Conservation (phyloP, 2,329 filamentous ascomycete species). For the Apiospora pterosperma region DNA sequence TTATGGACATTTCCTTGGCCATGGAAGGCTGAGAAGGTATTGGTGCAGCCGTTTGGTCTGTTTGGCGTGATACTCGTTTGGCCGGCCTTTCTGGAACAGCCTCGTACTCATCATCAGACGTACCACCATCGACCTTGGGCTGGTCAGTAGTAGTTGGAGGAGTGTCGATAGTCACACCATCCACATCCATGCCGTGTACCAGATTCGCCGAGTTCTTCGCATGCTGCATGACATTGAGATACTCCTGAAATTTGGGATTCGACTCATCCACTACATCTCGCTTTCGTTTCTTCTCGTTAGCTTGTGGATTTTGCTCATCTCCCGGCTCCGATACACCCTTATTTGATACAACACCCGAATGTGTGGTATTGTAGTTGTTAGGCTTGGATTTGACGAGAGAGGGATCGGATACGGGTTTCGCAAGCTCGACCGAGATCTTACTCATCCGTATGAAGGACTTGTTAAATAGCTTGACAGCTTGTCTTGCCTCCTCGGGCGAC, state of each 20-base stretch:
- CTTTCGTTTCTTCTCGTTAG: conserved; percentile 62
- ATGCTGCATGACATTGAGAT: conserved; percentile 75
- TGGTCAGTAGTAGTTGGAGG: conserved; percentile 30
- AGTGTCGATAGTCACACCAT: background rate
- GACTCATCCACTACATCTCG: conserved; percentile 54
- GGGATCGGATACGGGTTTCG: conserved; percentile 59
- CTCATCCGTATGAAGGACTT: conserved; percentile 94
- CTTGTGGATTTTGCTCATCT: conserved; percentile 17
- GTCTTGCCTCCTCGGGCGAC: conserved; percentile 71
- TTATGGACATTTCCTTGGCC: background rate
- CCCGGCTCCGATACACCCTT: background rate
- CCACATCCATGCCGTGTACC: conserved; percentile 46
- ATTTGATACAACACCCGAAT: background rate
- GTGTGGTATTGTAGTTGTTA: conserved; percentile 7
- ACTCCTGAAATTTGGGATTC: conserved; percentile 83
- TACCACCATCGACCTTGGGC: conserved; percentile 45
- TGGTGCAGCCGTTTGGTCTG: conserved; percentile 6
- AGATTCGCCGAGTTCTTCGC: conserved; percentile 59
- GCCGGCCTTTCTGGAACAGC: conserved; percentile 52
- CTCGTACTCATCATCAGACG: conserved; percentile 76
- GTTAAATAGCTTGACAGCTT: conserved; percentile 93
- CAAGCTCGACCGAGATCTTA: conserved; percentile 85
- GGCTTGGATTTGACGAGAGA: conserved; percentile 26
- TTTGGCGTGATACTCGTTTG: conserved; percentile 41
- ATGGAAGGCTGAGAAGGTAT: background rate